Evolutionary conservation across 768 basidiomycete genomes (phyloP).

Genomic region (Trametes gibbosa): DNA sequence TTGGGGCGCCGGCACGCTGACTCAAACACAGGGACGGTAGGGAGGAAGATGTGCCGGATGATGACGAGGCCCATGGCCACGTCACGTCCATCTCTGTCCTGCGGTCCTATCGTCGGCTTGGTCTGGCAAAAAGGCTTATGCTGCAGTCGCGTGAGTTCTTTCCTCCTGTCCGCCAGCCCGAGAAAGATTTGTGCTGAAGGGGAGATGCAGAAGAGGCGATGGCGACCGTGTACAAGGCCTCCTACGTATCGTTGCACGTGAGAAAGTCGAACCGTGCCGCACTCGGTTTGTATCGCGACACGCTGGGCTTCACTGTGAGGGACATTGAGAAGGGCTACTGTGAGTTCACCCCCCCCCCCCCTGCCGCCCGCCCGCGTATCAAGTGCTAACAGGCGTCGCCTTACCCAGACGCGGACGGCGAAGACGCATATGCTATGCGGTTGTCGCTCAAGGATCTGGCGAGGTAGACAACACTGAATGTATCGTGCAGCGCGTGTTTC

Average conservation of each 20-base stretch:
- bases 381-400: background rate
- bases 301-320: constrained; percentile 84
- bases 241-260: constrained; percentile 87
- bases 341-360: constrained; percentile 42
- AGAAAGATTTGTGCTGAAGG: background rate
- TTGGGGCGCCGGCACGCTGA: background rate
- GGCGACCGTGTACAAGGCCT: constrained; percentile 80
- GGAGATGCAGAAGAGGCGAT: constrained; percentile 77
- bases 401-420: constrained; percentile 82
- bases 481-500: constrained; percentile 8
- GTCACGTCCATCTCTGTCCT: constrained; percentile 97
- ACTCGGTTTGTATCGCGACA: constrained; percentile 82
- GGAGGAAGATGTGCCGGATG: constrained; percentile 62
- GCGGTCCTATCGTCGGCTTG: constrained; percentile 85
- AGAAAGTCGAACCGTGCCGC: constrained; percentile 95
- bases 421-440: constrained; percentile 92
- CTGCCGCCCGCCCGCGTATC: background rate
- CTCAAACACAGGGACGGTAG: constrained; percentile 33
- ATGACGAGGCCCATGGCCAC: constrained; percentile 75
- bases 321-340: constrained; percentile 90
- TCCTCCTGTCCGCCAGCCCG: background rate
- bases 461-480: background rate
- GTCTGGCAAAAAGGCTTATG: constrained; percentile 94
- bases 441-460: constrained; percentile 48
- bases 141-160: constrained; percentile 73